phyloP scores from a whole-genome alignment of 2,329 filamentous ascomycete genomes.

The Leptodontidium sp. region DNA sequence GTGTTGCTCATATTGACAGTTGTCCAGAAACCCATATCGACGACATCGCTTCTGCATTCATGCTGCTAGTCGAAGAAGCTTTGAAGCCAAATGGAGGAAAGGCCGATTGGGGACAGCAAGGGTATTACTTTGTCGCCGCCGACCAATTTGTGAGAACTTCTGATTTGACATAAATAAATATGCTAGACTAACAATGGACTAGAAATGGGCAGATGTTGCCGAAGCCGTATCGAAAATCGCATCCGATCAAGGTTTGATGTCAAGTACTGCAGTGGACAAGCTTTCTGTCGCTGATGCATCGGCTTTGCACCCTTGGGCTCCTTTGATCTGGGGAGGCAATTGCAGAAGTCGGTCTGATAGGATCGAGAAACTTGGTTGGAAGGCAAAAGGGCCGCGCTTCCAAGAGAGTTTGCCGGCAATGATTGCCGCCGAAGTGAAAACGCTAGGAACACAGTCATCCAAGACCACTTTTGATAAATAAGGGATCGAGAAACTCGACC shows the following conservation, averaged over 20 bases:
- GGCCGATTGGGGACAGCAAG: conserved; percentile 59
- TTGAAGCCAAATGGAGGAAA: conserved; percentile 51
- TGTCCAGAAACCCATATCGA: conserved; percentile 58
- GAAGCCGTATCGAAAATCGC: conserved; percentile 55
- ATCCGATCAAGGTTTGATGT: conserved; percentile 56
- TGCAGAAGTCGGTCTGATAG: conserved; percentile 38
- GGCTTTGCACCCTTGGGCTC: conserved; percentile 40
- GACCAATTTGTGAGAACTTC: conserved; percentile 25
- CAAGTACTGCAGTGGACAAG: conserved; percentile 36
- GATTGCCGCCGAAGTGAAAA: conserved; percentile 36
- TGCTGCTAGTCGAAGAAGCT: conserved; percentile 61
- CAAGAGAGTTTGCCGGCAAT: conserved; percentile 37
- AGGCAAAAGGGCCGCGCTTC: conserved; percentile 32
- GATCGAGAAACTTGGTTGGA: conserved; percentile 39
- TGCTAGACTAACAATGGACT: conserved; percentile 46
- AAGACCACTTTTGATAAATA: conserved; percentile 32
- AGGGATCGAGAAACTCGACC: too few relatives aligned
- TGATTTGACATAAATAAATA: neutral
- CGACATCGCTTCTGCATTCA: conserved; percentile 61
- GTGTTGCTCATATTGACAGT: neutral
- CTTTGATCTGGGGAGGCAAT: conserved; percentile 43
- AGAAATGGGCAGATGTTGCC: conserved; percentile 59
- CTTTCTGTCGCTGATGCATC: conserved; percentile 37
- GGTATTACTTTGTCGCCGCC: conserved; percentile 60
- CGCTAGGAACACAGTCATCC: conserved; percentile 33